Evolutionary conservation across 805 yeast species (phyloP).

Genomic region (Saccharomyces mikatae): DNA sequence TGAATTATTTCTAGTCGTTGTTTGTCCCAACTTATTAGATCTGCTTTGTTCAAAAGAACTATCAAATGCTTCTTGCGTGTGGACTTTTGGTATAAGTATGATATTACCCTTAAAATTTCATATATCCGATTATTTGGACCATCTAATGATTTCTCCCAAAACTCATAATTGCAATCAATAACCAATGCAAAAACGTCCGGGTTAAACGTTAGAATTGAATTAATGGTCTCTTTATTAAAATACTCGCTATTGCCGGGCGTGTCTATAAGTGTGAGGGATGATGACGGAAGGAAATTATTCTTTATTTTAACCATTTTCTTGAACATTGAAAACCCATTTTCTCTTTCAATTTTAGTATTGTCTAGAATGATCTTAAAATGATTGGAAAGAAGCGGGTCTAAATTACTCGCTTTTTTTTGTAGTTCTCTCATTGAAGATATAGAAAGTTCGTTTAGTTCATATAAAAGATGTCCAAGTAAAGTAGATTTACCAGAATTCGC

Average conservation of each 20-base stretch:
- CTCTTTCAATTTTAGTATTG: conserved; percentile 2
- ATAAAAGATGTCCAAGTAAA: conserved; percentile 8
- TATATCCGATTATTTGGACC: conserved; percentile 6
- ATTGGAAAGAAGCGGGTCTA: not conserved
- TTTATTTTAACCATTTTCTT: not conserved
- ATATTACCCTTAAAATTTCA: conserved; percentile 2
- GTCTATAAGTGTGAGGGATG: conserved; percentile 1
- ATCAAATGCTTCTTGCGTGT: conserved; percentile 2
- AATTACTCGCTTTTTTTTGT: conserved; percentile 3
- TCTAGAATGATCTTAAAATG: conserved; percentile 8
- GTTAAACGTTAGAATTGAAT: not conserved
- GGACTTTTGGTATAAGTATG: not conserved
- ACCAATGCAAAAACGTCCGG: conserved; percentile 1
- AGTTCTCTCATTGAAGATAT: conserved; percentile 7
- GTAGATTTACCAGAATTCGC: conserved; percentile 12
- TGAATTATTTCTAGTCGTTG: conserved; percentile 89
- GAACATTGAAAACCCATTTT: not conserved
- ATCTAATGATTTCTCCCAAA: conserved; percentile 9
- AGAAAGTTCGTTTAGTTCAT: conserved; percentile 4
- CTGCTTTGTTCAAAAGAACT: conserved; percentile 57
- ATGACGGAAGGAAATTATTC: not conserved
- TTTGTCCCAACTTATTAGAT: conserved; percentile 88
- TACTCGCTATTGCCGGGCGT: conserved; percentile 2
- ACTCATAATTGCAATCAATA: conserved; percentile 10
- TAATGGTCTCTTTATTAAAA: not conserved